phyloP scores from a whole-genome alignment of 139 green algal species.

The Spirogloea muscicola region DNA sequence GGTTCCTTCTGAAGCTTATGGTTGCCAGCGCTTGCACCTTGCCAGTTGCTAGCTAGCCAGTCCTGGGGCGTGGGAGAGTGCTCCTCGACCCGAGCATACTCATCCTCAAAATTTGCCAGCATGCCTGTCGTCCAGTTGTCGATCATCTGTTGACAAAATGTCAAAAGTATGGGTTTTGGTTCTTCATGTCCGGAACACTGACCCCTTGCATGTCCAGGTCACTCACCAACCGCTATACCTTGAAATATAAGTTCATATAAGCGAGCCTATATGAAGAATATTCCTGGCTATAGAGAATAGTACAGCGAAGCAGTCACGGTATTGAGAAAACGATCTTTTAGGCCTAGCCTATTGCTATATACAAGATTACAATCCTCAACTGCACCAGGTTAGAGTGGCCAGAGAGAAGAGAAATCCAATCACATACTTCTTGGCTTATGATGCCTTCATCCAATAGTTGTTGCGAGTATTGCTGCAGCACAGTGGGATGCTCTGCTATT shows the following conservation, averaged over 20 bases:
- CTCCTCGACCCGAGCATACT: constrained; percentile 71
- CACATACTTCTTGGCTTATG: constrained; percentile 59
- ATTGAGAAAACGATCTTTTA: too few species aligned
- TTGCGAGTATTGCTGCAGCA: constrained; percentile 69
- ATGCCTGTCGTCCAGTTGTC: too few species aligned
- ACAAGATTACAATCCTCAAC: background rate
- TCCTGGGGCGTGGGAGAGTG: constrained; percentile 73
- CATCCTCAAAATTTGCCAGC: constrained; percentile 56
- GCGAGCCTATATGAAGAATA: too few species aligned
- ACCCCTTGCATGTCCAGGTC: too few species aligned
- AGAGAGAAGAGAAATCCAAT: background rate
- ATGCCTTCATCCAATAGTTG: constrained; percentile 68
- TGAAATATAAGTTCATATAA: too few species aligned
- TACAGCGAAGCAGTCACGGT: constrained; percentile 1
- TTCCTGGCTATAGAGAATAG: background rate
- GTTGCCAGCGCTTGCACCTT: constrained; percentile 59
- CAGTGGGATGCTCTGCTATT: constrained; percentile 58
- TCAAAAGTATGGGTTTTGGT: background rate
- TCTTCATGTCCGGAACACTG: too few species aligned
- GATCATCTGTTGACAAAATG: background rate
- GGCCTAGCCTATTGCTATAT: too few species aligned
- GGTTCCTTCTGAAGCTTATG: too few species aligned
- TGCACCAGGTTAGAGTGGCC: background rate
- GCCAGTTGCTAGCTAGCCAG: constrained; percentile 83
- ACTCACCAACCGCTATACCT: too few species aligned